Percentiles rank a stretch among this genome's conserved stretches.
Conservation (phyloP, 73 alveolate species). For the Uronychia setigera region DNA sequence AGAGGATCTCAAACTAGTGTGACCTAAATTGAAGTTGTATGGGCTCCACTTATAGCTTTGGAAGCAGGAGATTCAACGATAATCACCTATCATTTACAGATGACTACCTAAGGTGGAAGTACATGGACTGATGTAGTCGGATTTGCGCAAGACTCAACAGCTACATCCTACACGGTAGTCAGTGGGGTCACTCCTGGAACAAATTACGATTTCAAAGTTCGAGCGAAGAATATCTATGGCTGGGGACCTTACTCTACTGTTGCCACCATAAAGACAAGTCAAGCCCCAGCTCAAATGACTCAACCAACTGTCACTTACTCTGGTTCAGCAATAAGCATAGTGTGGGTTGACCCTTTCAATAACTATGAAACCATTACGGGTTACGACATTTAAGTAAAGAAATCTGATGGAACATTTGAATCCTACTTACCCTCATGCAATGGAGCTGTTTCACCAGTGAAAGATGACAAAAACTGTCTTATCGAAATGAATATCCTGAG, state of each 20-base stretch:
- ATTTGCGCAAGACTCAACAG: background rate
- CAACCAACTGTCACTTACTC: background rate
- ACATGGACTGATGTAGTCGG: constrained; percentile 34
- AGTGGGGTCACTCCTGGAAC: constrained; percentile 39
- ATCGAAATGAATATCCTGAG: background rate
- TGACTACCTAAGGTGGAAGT: constrained; percentile 21
- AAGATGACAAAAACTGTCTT: background rate
- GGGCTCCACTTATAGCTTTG: constrained; percentile 9
- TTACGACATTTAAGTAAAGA: background rate
- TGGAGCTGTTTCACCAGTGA: background rate
- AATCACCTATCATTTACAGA: constrained; percentile 30
- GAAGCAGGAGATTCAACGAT: constrained; percentile 16
- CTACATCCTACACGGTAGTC: constrained; percentile 8
- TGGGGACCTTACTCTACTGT: background rate
- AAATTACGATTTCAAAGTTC: constrained; percentile 41
- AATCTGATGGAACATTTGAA: background rate
- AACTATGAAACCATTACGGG: background rate
- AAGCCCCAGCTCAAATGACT: background rate
- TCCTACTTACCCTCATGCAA: background rate
- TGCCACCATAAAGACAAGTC: background rate
- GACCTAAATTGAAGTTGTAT: constrained; percentile 23
- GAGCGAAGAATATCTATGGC: constrained; percentile 49
- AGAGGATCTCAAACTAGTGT: constrained; percentile 30
- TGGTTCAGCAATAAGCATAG: background rate
- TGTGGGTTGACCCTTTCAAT: background rate